phyloP scores from a whole-genome alignment of 2,329 filamentous ascomycete genomes.

The Colletotrichum sp. region DNA sequence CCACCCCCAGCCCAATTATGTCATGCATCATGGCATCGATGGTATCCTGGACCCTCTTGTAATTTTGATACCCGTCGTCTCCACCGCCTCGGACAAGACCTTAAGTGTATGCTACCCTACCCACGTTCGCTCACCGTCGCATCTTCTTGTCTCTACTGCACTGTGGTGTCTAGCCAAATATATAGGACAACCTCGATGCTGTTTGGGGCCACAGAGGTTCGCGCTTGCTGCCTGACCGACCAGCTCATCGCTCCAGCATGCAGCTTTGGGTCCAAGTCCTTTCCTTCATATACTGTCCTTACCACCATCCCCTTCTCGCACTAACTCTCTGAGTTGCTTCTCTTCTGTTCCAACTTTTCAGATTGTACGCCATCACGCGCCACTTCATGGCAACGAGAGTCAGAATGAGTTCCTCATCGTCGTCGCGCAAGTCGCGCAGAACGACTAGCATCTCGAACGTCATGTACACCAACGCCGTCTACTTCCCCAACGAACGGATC shows the following conservation, averaged over 20 bases:
- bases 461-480: slow-evolving; percentile 76
- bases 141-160: slow-evolving; percentile 4
- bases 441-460: slow-evolving; percentile 51
- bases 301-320: slow-evolving; percentile 4
- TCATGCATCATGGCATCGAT: slow-evolving; percentile 45
- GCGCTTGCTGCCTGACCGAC: slow-evolving; percentile 22
- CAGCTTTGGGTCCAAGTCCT: slow-evolving; percentile 13
- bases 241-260: slow-evolving; percentile 16
- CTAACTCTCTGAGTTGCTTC: background rate
- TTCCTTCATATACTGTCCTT: slow-evolving; percentile 20
- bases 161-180: slow-evolving; percentile 15
- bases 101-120: slow-evolving; percentile 8
- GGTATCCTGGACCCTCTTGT: slow-evolving; percentile 39
- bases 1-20: slow-evolving; percentile 44
- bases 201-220: slow-evolving; percentile 14
- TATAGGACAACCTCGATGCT: slow-evolving; percentile 18
- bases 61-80: slow-evolving; percentile 33
- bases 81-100: slow-evolving; percentile 20
- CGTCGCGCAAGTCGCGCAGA: slow-evolving; percentile 51
- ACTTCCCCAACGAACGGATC: slow-evolving; percentile 82
- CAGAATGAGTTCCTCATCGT: slow-evolving; percentile 41
- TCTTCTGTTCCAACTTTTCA: background rate
- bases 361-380: background rate
- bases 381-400: background rate
- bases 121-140: slow-evolving; percentile 19